These are phyloP conservation scores for Moesziomyces aphidis DNA, from an alignment of 1,284 basidiomycete species.

Conservation along the genomic window DNA sequence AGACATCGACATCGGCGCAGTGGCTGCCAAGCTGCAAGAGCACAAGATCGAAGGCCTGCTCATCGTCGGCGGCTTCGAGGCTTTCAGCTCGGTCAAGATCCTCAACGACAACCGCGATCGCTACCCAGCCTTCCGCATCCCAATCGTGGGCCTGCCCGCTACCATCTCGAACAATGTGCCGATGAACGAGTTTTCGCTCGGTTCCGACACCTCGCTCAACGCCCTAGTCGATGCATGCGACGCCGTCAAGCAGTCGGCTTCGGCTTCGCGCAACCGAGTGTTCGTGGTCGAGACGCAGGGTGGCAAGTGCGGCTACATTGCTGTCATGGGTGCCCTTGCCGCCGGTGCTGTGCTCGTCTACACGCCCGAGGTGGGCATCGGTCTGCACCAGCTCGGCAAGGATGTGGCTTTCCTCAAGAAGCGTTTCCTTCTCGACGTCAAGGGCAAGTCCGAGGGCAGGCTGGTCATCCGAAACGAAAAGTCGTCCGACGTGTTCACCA, in stretches of 20 bases:
- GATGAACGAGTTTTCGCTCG: conserved; percentile 93
- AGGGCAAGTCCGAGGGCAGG: conserved; percentile 90
- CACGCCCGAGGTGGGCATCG: conserved; percentile 91
- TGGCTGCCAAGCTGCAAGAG: conserved; percentile 88
- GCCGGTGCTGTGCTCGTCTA: conserved; percentile 93
- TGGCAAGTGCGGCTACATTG: conserved; percentile 94
- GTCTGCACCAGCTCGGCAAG: conserved; percentile 80
- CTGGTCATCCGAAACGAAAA: conserved; percentile 86
- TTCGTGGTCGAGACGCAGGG: conserved; percentile 99
- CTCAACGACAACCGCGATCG: conserved; percentile 82
- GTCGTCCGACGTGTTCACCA: conserved; percentile 88
- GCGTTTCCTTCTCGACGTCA: conserved; percentile 85
- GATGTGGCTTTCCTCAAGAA: conserved; percentile 92
- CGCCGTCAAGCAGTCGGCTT: conserved; percentile 96
- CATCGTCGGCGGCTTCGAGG: conserved; percentile 96
- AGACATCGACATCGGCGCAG: conserved; percentile 82
- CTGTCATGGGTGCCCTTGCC: conserved; percentile 92
- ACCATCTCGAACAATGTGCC: conserved; percentile 99
- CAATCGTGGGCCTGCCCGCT: conserved; percentile 71
- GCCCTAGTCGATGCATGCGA: conserved; percentile 98
- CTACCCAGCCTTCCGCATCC: conserved; percentile 85
- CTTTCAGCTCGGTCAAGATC: conserved; percentile 81
- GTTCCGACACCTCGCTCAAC: conserved; percentile 94
- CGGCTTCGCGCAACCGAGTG: conserved; percentile 91
- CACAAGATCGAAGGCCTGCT: conserved; percentile 84